These are phyloP conservation scores for Apodospora peruviana DNA, from an alignment of 495 filamentous ascomycete genomes.

Conservation along the genomic window DNA sequence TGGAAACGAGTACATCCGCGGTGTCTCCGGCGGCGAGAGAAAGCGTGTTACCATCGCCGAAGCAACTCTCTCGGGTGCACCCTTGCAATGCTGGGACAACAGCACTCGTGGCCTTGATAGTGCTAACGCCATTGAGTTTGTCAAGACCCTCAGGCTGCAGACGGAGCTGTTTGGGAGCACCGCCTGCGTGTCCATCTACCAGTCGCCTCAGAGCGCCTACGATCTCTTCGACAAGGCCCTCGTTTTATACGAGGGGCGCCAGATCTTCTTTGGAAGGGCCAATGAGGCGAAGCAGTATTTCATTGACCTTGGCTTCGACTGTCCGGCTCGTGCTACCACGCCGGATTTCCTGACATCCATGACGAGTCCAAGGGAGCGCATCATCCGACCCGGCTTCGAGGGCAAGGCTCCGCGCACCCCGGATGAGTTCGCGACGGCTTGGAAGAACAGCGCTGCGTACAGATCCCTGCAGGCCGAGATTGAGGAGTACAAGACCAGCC, in stretches of 20 bases:
- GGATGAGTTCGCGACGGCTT: constrained; percentile 68
- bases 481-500: constrained; percentile 57
- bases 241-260: constrained; percentile 74
- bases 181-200: constrained; percentile 76
- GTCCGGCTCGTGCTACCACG: constrained; percentile 65
- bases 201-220: constrained; percentile 72
- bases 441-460: constrained; percentile 70
- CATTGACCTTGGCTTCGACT: constrained; percentile 67
- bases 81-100: constrained; percentile 82
- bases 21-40: constrained; percentile 76
- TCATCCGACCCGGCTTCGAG: constrained; percentile 60
- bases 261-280: constrained; percentile 73
- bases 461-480: constrained; percentile 62
- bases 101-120: constrained; percentile 76
- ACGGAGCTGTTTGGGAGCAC: constrained; percentile 62
- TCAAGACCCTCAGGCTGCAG: constrained; percentile 59
- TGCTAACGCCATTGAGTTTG: constrained; percentile 77
- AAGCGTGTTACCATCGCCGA: constrained; percentile 83
- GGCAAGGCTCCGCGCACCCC: constrained; percentile 61
- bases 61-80: constrained; percentile 55
- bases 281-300: constrained; percentile 64
- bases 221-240: constrained; percentile 75
- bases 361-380: constrained; percentile 64
- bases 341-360: constrained; percentile 79
- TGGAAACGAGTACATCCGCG: constrained; percentile 74